Evolutionary conservation across 2,329 filamentous ascomycete species (phyloP), one percentile per base, ranked within the genome.

Genomic region (Cryphonectria carpinicola): DNA sequence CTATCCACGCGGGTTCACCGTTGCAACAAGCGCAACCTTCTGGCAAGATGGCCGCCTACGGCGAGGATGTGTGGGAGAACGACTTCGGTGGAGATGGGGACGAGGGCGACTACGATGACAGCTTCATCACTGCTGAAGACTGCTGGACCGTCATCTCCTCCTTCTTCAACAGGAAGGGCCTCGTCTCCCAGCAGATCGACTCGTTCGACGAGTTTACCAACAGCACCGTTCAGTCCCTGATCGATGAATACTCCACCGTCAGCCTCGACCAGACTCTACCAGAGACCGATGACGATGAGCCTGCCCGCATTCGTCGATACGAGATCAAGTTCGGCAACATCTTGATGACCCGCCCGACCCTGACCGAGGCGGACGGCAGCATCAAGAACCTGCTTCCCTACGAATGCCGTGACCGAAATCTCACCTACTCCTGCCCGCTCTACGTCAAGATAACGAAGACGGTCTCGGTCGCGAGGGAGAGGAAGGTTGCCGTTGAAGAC

Each of bases 121-220:
- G 87, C 72, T 85, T 85, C 76, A 97, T 98, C 83, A 97, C 95
- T 37, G 93, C 95, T 72, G 96, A 98, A 84, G 97, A 99, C 83
- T 98, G 94, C 85, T 99, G 97, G 96, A 93, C 92, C 74, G 95
- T 98, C 78, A 98, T 99, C 80, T 94, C 93, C 70, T 93, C 96
- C 13, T 98, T 98, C 85, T 99, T 99, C 84, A 94, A 98, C 76
- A 89, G 90, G 73, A 99, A 98, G 83, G 95, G 96, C 77, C 88
- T 99, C 43, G 96, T 97, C 32, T 97, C 96, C 22, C 95, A 99
- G 82, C 96, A 99, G 84, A 91, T 98, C 73, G 95, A 98, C 80
- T 99, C 97, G 0, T 99, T 97, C 83, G 94, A 99, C 82, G 95
- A 98, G 80, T 99, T 99, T 78, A 95, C 96, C 70, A 91, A 92